phyloP scores from a whole-genome alignment of 2,329 filamentous ascomycete species.

The Pseudocercospora fijiensis region DNA sequence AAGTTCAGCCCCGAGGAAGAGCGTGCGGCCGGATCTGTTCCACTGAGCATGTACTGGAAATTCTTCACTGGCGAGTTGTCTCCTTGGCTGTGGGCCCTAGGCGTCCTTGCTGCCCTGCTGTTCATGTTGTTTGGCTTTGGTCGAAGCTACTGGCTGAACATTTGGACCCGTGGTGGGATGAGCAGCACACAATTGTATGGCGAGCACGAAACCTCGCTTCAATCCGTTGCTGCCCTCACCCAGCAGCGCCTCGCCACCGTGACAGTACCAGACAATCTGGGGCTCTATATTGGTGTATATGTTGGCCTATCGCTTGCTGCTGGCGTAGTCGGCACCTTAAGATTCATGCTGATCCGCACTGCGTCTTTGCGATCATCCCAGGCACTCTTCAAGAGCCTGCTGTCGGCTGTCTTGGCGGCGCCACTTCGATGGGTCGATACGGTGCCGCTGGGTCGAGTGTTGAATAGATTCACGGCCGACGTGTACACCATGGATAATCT shows the following conservation, averaged over 20 bases:
- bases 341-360: not conserved
- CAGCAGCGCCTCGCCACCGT: not conserved
- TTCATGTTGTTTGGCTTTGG: not conserved
- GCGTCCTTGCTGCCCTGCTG: not conserved
- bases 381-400: conserved; percentile 67
- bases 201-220: not conserved
- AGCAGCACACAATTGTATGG: not conserved
- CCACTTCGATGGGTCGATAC: conserved; percentile 95
- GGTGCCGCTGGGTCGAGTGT: conserved; percentile 85
- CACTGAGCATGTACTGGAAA: not conserved
- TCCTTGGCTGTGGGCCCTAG: not conserved
- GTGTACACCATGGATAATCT: conserved; percentile 72
- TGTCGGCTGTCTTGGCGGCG: conserved; percentile 74
- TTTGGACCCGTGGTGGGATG: not conserved
- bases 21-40: not conserved
- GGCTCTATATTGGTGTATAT: not conserved
- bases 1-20: not conserved
- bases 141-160: not conserved
- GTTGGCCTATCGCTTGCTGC: not conserved
- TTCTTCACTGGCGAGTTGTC: not conserved
- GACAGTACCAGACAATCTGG: not conserved
- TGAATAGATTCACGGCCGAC: conserved; percentile 96
- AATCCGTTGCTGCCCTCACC: not conserved
- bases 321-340: not conserved
- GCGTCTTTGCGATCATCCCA: not conserved